Conservation (phyloP, 352 stramenopile species). For the Phytophthora ohioensis region DNA sequence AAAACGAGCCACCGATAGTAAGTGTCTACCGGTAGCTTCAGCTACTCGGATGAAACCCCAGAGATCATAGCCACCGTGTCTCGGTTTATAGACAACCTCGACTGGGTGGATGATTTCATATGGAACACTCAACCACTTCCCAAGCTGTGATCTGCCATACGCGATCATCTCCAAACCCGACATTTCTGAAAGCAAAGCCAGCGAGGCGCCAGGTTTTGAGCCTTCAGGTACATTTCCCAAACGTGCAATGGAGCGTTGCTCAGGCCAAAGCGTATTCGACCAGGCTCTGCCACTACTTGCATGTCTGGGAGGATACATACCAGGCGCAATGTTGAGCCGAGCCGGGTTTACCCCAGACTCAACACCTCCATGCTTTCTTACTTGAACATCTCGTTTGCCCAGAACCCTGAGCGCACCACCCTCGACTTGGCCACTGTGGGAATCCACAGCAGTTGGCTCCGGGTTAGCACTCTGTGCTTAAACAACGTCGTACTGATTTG, state of each 20-base stretch:
- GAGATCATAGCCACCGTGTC: neutral
- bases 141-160: neutral
- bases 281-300: too few species aligned
- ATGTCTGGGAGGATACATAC: too few species aligned
- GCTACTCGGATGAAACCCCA: conserved; percentile 1
- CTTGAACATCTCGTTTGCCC: too few species aligned
- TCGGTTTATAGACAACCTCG: neutral
- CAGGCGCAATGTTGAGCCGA: too few species aligned
- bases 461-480: too few species aligned
- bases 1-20: neutral
- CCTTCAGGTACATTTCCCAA: neutral
- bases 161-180: neutral
- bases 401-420: too few species aligned
- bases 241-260: neutral
- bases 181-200: neutral
- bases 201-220: neutral
- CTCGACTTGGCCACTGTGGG: too few species aligned
- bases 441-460: too few species aligned
- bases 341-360: too few species aligned
- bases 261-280: neutral
- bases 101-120: neutral
- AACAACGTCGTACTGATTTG: too few species aligned
- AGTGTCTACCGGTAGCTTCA: neutral
- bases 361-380: too few species aligned
- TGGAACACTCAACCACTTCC: conserved; percentile 1